Percentiles rank a stretch among this genome's conserved stretches.
Conservation (phyloP, 257 asterid genomes). For the Ophiorrhiza pumila region DNA sequence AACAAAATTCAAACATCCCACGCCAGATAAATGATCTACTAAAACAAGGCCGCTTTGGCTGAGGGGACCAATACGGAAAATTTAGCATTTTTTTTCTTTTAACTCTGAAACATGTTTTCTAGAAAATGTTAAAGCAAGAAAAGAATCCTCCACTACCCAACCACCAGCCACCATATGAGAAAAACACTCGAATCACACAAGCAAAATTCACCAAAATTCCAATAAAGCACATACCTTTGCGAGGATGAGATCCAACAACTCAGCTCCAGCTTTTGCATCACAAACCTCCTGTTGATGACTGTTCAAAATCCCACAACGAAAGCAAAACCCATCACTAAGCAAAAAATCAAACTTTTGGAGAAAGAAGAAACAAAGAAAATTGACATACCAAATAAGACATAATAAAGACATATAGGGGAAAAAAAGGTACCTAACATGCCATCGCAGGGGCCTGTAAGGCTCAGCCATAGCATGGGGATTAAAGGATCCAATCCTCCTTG, state of each 20-base stretch:
- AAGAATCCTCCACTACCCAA: background rate
- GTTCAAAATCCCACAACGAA: background rate
- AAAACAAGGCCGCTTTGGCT: background rate
- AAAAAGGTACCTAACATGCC: slow-evolving; percentile 65
- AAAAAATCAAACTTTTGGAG: background rate
- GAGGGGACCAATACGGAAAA: background rate
- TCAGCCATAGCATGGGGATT: slow-evolving; percentile 45
- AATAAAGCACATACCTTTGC: slow-evolving; percentile 48
- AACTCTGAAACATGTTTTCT: background rate
- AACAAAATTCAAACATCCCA: background rate
- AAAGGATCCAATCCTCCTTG: slow-evolving; percentile 64
- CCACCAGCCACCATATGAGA: background rate
- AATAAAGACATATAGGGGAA: too few species aligned
- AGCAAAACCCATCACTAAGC: background rate
- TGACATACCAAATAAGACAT: background rate
- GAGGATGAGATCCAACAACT: slow-evolving; percentile 76
- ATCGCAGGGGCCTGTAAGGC: slow-evolving; percentile 51
- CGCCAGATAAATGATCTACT: background rate
- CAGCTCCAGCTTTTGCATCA: slow-evolving; percentile 85
- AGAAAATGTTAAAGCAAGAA: background rate
- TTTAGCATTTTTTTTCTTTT: too few species aligned
- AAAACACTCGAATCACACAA: background rate
- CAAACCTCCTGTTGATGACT: slow-evolving; percentile 76
- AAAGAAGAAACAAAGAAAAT: background rate
- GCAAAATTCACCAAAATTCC: background rate